Conservation (phyloP, 768 basidiomycete genomes). For the Botryobasidium botryosum region DNA sequence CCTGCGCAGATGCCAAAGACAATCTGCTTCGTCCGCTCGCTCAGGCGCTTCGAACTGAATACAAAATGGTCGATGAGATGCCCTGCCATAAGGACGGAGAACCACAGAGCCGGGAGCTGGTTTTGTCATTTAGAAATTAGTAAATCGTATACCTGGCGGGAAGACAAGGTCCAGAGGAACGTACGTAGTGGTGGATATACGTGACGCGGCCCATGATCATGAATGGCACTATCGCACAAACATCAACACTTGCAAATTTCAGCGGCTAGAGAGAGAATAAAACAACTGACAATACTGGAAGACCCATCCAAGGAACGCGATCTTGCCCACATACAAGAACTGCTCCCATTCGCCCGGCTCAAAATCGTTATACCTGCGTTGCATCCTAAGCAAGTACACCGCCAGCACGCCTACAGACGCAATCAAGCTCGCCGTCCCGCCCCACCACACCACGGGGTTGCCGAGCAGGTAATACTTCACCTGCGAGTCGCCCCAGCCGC, state of each 20-base stretch:
- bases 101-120: conserved; percentile 91
- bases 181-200: conserved; percentile 88
- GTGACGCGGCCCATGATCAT: conserved; percentile 93
- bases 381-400: conserved; percentile 62
- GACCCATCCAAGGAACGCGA: conserved; percentile 82
- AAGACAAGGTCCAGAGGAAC: conserved; percentile 19
- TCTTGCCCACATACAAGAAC: conserved; percentile 81
- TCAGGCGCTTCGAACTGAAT: conserved; percentile 55
- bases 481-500: conserved; percentile 80
- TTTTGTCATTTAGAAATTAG: background rate
- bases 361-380: conserved; percentile 86
- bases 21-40: conserved; percentile 47
- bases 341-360: conserved; percentile 91
- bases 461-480: conserved; percentile 89
- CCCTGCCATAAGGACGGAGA: conserved; percentile 80
- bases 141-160: background rate
- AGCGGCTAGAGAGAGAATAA: conserved; percentile 5
- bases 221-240: conserved; percentile 56
- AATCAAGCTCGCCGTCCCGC: conserved; percentile 46
- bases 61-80: conserved; percentile 88
- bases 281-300: conserved; percentile 64
- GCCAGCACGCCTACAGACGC: conserved; percentile 34
- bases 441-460: conserved; percentile 90
- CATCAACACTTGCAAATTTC: background rate
- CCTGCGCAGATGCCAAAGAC: conserved; percentile 47